phyloP scores from a whole-genome alignment of 208 protist species.

The Trypanosoma vivax region DNA sequence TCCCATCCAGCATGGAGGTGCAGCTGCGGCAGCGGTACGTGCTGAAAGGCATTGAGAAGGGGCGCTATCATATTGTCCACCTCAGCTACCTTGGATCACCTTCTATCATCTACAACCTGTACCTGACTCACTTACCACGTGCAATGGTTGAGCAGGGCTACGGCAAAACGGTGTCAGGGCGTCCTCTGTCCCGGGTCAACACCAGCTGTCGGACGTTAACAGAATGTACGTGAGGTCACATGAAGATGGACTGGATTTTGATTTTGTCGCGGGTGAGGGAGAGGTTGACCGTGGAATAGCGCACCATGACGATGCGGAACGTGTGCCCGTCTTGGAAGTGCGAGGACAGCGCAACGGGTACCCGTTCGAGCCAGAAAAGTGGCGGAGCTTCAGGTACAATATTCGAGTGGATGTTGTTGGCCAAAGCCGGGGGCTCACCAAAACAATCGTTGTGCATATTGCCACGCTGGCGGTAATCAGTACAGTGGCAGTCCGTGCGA shows the following conservation, averaged over 20 bases:
- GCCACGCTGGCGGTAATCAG: background rate
- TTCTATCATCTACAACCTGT: slow-evolving; percentile 12
- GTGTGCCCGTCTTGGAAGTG: slow-evolving; percentile 10
- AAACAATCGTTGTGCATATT: background rate
- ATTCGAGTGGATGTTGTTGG: slow-evolving; percentile 10
- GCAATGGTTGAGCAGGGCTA: slow-evolving; percentile 1
- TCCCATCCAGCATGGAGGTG: background rate
- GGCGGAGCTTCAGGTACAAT: slow-evolving; percentile 11
- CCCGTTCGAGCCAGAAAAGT: slow-evolving; percentile 6
- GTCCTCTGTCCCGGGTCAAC: background rate
- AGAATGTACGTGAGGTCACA: slow-evolving; percentile 1
- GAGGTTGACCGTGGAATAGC: background rate
- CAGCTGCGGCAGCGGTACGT: slow-evolving; percentile 12
- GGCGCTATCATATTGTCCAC: slow-evolving; percentile 1
- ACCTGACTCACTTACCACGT: slow-evolving; percentile 1
- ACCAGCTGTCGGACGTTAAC: slow-evolving; percentile 7
- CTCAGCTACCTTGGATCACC: slow-evolving; percentile 16
- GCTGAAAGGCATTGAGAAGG: slow-evolving; percentile 1
- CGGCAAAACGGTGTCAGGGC: no score
- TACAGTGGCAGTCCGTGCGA: background rate
- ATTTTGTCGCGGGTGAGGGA: slow-evolving; percentile 12
- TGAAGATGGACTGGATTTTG: slow-evolving; percentile 12
- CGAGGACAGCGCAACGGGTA: slow-evolving; percentile 10
- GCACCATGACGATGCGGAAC: background rate
- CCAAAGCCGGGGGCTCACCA: background rate